Conservation (phyloP, 176 grass and related monocot species). For the Oryza glaberrima region DNA sequence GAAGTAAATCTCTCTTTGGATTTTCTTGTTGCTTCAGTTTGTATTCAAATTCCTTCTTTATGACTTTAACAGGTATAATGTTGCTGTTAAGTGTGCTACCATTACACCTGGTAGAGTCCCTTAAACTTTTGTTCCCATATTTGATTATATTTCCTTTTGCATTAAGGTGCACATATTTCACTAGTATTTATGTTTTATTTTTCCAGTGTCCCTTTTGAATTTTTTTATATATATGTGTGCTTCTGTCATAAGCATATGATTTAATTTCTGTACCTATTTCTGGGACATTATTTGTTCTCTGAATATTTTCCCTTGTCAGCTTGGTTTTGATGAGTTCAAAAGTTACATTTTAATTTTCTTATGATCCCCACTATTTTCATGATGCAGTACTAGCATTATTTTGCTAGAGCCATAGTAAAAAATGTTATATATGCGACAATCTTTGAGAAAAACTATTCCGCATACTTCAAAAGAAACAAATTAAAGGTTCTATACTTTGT, state of each 20-base stretch:
- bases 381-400: not conserved
- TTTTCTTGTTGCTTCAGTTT: not conserved
- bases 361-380: slow-evolving; percentile 14
- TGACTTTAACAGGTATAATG: slow-evolving; percentile 72
- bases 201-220: slow-evolving; percentile 2
- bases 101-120: slow-evolving; percentile 83
- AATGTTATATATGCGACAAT: not conserved
- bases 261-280: not conserved
- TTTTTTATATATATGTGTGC: not conserved
- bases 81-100: slow-evolving; percentile 96
- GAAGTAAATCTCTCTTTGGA: not conserved
- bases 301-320: not conserved
- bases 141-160: slow-evolving; percentile 21
- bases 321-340: slow-evolving; percentile 18
- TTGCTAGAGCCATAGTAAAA: slow-evolving; percentile 15
- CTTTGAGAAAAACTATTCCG: not conserved
- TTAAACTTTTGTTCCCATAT: slow-evolving; percentile 13
- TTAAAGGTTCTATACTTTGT: not conserved
- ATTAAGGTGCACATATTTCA: slow-evolving; percentile 23
- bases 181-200: slow-evolving; percentile 19
- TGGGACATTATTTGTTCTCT: not conserved
- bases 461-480: slow-evolving; percentile 24
- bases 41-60: not conserved
- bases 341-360: slow-evolving; percentile 13
- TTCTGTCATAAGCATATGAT: slow-evolving; percentile 3